Conservation (phyloP, 768 basidiomycete species). For the Infundibulicybe gibba region DNA sequence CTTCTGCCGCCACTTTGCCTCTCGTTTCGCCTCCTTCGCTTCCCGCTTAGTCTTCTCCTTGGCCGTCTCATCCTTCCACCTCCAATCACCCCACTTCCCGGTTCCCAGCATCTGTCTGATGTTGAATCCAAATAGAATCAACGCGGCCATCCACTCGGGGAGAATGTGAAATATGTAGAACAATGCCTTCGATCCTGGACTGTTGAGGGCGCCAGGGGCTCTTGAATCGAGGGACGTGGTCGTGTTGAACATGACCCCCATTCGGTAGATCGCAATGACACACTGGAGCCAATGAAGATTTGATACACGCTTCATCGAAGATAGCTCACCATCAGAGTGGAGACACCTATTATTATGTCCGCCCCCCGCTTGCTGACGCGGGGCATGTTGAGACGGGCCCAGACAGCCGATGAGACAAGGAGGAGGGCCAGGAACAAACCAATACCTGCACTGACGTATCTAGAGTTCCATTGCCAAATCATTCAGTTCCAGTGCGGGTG, state of each 20-base stretch:
- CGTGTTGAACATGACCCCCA: no score
- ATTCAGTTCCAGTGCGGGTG: slow-evolving; percentile 4
- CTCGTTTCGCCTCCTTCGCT: slow-evolving; percentile 12
- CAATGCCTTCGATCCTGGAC: slow-evolving; percentile 25
- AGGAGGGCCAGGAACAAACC: slow-evolving; percentile 13
- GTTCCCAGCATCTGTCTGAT: slow-evolving; percentile 28
- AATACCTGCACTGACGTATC: slow-evolving; percentile 19
- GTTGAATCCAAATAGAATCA: slow-evolving; percentile 24
- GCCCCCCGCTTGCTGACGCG: slow-evolving; percentile 20
- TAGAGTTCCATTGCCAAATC: slow-evolving; percentile 1
- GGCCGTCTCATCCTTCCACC: slow-evolving; percentile 23
- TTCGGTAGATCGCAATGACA: no score
- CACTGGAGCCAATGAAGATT: no score
- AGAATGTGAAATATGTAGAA: slow-evolving; percentile 44
- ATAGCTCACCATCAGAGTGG: slow-evolving; percentile 26
- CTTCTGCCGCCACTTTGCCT: no score
- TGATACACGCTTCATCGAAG: no score
- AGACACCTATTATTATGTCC: slow-evolving; percentile 14
- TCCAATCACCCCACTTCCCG: slow-evolving; percentile 27
- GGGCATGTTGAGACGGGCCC: slow-evolving; percentile 20
- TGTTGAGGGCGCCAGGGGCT: slow-evolving; percentile 28
- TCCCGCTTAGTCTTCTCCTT: slow-evolving; percentile 17
- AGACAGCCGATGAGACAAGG: slow-evolving; percentile 11
- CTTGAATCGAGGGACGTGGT: no score
- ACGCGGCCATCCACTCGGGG: slow-evolving; percentile 35